Base-by-base conservation (phyloP, 2,329 filamentous ascomycete species). In the Fusarium sp. region DNA sequence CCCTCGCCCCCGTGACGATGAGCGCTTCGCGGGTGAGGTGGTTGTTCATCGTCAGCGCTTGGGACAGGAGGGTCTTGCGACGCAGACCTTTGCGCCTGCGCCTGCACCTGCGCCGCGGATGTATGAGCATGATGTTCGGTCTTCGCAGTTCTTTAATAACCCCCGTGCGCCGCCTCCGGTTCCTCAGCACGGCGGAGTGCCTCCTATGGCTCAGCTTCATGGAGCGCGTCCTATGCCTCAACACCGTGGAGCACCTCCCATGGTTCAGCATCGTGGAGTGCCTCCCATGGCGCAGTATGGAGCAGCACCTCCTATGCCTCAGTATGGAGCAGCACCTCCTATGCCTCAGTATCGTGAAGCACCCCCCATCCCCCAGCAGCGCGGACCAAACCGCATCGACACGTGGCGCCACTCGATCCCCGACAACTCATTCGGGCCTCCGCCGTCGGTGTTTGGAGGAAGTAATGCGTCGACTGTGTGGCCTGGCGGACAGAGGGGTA, bases 1-100 rank as follows among this genome's bases (percentile, higher is more conserved):
- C n/a, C 56, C 64, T 12, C 58, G 53, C 4, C 10, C 34, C 9
- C 5, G 9, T 1, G 39, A 48, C 5, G 56, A 45, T 3, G 24
- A 46, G 25, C 56, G 51, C 19, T 42, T 40, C 13, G 22, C 32
- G 19, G 67, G 59, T 4, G 62, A 69, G 13, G 19, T 69, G 2
- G 15, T 67, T 1, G 38, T 67, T 2, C 54, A 69, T 10, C 44
- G 53, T 2, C 31, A 45, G n/a, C 35, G 24, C 6, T 9, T 12
- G 5, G 45, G 39, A 4, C 25, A 41, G 7, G n/a, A 58, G 8
- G 24, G 22, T 5, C 32, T 44, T 1, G 7, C 34, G 7, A 5
- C 41, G 6, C 32, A 53, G 31, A 40, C 15, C 2, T 54, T 49
- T 29, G 53, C 39, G 9, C 58, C 36, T 19, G 19, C 19, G 19